Conservation (phyloP, 1,139 yeast genomes). For the Blastobotrys raffinosifermentans region DNA sequence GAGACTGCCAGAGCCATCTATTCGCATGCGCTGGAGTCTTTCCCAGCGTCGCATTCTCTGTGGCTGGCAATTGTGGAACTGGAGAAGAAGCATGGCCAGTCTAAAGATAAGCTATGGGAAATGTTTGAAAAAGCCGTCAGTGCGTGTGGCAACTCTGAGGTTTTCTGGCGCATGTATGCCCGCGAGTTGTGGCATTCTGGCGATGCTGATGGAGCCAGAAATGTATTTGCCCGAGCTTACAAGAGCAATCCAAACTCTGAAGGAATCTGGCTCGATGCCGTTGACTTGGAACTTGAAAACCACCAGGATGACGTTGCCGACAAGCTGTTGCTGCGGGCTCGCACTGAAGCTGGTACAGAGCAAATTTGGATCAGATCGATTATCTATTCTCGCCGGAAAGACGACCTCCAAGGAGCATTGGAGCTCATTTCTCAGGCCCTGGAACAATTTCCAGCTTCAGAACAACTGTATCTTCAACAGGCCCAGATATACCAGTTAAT, state of each 20-base stretch:
- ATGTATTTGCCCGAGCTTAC: slow-evolving; percentile 46
- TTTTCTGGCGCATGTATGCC: slow-evolving; percentile 64
- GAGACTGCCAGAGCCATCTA: slow-evolving; percentile 46
- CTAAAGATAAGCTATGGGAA: slow-evolving; percentile 36
- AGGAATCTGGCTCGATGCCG: slow-evolving; percentile 63
- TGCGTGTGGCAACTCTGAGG: slow-evolving; percentile 44
- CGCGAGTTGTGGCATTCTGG: slow-evolving; percentile 55
- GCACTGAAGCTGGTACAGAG: slow-evolving; percentile 33
- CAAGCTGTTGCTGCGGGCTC: slow-evolving; percentile 40
- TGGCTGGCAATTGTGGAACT: slow-evolving; percentile 54
- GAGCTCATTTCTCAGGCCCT: slow-evolving; percentile 43
- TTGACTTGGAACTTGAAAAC: slow-evolving; percentile 53
- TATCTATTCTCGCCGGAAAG: slow-evolving; percentile 44
- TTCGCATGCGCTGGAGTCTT: slow-evolving; percentile 40
- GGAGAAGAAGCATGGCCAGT: slow-evolving; percentile 37
- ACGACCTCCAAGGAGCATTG: slow-evolving; percentile 33
- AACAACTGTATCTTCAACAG: slow-evolving; percentile 52
- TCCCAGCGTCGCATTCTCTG: slow-evolving; percentile 44
- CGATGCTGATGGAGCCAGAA: slow-evolving; percentile 49
- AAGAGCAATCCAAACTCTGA: slow-evolving; percentile 41
- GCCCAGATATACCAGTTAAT: slow-evolving; percentile 45
- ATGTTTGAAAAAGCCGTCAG: slow-evolving; percentile 49
- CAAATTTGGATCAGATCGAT: slow-evolving; percentile 62
- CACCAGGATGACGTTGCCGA: slow-evolving; percentile 39
- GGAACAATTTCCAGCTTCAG: slow-evolving; percentile 40